Evolutionary conservation across 805 yeast species (phyloP), one percentile per base, ranked within the genome.

Genomic region (Blastobotrys muscicola): DNA sequence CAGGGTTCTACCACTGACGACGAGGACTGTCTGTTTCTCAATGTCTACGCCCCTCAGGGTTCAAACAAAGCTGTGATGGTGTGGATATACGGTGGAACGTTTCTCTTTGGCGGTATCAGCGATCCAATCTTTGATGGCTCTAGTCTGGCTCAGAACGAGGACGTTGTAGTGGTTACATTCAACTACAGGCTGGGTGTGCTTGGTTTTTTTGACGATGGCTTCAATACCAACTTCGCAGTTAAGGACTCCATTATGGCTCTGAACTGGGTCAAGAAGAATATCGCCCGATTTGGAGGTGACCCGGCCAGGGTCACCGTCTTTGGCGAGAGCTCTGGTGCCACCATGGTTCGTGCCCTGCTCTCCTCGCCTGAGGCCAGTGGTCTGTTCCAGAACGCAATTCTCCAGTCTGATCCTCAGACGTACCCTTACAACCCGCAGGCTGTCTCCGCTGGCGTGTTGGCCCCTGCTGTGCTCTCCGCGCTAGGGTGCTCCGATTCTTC

Each of bases 1-100:
- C 54, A 53, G 40, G 12, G 14, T 9, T 15, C 41, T 2, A 33
- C 29, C 16, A n/a, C 23, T 34, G 11, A 11, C 7, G 16, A 26
- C 34, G 65, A 62, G 44, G 62, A 62, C 45, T 61, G 65, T 48
- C 50, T 62, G 29, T 50, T 48, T 4, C 43, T 62, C 13, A 61
- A 60, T 45, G 51, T 62, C 30, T 57, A 52, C 16, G 48, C 46
- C 8, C 64, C 64, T 1, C 13, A 31, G 4, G 20, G 42, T 3
- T 47, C 51, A 4, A 41, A 9, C 9, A 30, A 35, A 10, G 60
- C 64, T 1, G 63, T 61, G 9, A 54, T 52, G 39, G 47, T 57
- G n/a, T 65, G 66, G 64, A 52, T 65, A 32, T 64, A 64, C 43
- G 70, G 69, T 11, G 69, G 70, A 23, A 59, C 66, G 2, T 62